These are phyloP conservation scores for Chaetomium strumarium DNA, from an alignment of 2,329 filamentous ascomycete species.

Conservation along the genomic window DNA sequence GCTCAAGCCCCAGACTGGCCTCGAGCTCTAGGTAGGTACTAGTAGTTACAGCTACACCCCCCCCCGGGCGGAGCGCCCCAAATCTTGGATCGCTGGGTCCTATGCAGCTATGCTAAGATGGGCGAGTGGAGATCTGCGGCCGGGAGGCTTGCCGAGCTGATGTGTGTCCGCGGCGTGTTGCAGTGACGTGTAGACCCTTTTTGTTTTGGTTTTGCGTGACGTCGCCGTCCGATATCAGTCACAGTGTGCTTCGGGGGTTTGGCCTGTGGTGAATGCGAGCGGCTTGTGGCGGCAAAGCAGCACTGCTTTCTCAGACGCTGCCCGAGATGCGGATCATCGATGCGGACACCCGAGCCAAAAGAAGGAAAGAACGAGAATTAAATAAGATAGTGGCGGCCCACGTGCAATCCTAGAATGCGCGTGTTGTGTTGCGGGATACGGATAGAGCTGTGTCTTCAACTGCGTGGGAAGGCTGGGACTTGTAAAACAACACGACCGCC, in stretches of 20 bases:
- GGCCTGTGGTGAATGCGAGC: no score
- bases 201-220: background rate
- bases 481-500: no score
- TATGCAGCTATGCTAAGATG: constrained; percentile 1
- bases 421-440: background rate
- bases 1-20: constrained; percentile 11
- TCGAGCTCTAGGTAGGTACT: no score
- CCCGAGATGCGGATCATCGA: no score
- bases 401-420: constrained; percentile 1
- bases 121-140: constrained; percentile 18
- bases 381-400: background rate
- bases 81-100: constrained; percentile 19
- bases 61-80: constrained; percentile 13
- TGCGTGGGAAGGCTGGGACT: no score
- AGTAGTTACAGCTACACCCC: constrained; percentile 23
- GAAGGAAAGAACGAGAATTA: background rate
- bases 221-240: background rate
- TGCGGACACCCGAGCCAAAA: background rate
- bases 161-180: constrained; percentile 11
- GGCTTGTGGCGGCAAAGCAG: no score
- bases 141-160: constrained; percentile 20
- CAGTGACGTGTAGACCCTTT: background rate
- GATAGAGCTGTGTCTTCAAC: no score
- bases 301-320: no score
- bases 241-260: background rate